phyloP scores from a whole-genome alignment of 164 flowering plant genomes.

The Santalum album region DNA sequence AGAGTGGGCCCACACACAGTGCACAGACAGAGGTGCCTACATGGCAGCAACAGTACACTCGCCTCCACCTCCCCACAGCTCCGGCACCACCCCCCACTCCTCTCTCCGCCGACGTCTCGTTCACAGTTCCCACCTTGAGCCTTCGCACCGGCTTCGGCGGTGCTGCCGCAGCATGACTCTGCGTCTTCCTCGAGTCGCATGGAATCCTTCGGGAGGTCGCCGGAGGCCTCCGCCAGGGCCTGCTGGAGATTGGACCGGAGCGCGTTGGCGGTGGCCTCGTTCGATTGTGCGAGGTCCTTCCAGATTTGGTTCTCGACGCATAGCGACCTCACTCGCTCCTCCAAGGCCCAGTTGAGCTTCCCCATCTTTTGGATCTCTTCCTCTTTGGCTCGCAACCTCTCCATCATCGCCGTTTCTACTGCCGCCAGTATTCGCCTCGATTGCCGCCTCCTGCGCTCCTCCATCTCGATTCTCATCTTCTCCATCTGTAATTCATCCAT shows the following conservation, averaged over 20 bases:
- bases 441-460: constrained; percentile 38
- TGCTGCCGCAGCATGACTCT: constrained; percentile 44
- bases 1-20: constrained; percentile 33
- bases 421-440: constrained; percentile 31
- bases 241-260: constrained; percentile 49
- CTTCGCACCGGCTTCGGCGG: no score
- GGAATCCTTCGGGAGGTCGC: constrained; percentile 5
- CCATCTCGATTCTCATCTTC: constrained; percentile 48
- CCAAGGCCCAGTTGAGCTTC: constrained; percentile 47
- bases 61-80: constrained; percentile 32
- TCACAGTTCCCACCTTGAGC: no score
- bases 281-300: constrained; percentile 60
- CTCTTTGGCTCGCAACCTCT: constrained; percentile 46
- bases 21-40: constrained; percentile 66
- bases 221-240: constrained; percentile 36
- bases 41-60: constrained; percentile 52
- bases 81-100: no score
- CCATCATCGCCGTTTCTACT: constrained; percentile 36
- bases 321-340: constrained; percentile 47
- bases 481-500: constrained; percentile 32
- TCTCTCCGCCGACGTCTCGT: no score
- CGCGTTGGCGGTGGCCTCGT: constrained; percentile 70
- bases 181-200: constrained; percentile 21
- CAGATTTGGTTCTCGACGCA: constrained; percentile 65
- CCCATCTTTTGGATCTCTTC: constrained; percentile 55